Evolutionary conservation across 352 stramenopile genomes (phyloP).

Genomic region (Phytophthora tentaculata): DNA sequence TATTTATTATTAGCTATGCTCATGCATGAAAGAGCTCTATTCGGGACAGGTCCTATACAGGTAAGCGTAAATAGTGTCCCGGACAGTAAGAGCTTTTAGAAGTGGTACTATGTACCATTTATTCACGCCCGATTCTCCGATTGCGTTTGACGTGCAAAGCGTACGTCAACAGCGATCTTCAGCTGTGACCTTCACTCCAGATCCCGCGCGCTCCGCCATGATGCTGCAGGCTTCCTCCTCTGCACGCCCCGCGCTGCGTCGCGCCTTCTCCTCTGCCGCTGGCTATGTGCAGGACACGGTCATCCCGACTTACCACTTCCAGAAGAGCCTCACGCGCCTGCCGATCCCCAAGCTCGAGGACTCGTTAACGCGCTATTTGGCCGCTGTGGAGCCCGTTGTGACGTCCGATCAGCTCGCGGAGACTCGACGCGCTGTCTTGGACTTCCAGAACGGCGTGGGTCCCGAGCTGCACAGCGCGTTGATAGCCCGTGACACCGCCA

Average conservation of each 20-base stretch:
- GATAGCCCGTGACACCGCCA: conserved; percentile 73
- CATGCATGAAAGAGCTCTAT: too few relatives aligned
- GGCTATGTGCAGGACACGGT: conserved; percentile 86
- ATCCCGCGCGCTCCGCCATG: conserved; percentile 17
- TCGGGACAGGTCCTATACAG: too few relatives aligned
- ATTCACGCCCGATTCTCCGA: conserved; percentile 10
- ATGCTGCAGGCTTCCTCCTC: conserved; percentile 2
- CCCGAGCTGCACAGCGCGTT: conserved; percentile 78
- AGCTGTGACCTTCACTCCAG: conserved; percentile 11
- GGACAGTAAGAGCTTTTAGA: too few relatives aligned
- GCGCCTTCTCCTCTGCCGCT: conserved; percentile 36
- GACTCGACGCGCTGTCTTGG: conserved; percentile 56
- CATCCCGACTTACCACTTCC: conserved; percentile 90
- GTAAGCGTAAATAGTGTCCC: too few relatives aligned
- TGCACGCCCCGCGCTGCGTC: conserved; percentile 13
- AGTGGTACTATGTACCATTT: neutral
- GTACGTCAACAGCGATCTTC: conserved; percentile 19
- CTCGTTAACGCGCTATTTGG: conserved; percentile 78
- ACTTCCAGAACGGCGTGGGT: conserved; percentile 67
- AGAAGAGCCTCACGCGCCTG: conserved; percentile 83
- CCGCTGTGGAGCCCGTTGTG: conserved; percentile 79
- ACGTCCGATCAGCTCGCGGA: conserved; percentile 56
- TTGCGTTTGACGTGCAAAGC: conserved; percentile 15
- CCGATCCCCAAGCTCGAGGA: conserved; percentile 91
- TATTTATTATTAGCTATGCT: too few relatives aligned